Evolutionary conservation across 2,329 filamentous ascomycete genomes (phyloP).

Genomic region (Emydomyces testavorans): DNA sequence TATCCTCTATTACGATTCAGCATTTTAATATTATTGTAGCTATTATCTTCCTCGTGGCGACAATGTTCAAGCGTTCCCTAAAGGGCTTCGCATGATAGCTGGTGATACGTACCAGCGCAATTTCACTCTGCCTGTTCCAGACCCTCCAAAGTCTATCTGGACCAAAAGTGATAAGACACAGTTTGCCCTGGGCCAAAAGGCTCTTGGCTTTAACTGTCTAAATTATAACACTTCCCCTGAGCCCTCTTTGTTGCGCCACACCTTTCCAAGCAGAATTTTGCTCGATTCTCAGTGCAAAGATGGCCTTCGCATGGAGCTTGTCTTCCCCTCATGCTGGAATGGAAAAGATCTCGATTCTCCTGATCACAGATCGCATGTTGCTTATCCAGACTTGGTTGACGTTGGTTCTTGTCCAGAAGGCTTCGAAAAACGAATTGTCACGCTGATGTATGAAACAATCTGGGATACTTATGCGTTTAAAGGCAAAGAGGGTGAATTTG

Average conservation of each 20-base stretch:
- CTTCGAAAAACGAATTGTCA: conserved; percentile 56
- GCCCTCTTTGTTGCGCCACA: conserved; percentile 67
- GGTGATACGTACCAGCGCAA: conserved; percentile 57
- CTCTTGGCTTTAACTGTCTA: conserved; percentile 88
- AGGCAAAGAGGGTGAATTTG: conserved; percentile 54
- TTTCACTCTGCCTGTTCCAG: conserved; percentile 58
- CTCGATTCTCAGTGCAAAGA: conserved; percentile 72
- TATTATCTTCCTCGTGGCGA: conserved; percentile 73
- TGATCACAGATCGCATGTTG: conserved; percentile 55
- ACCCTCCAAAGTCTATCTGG: conserved; percentile 62
- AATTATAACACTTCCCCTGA: conserved; percentile 61
- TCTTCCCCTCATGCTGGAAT: conserved; percentile 87
- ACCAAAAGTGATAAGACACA: conserved; percentile 53
- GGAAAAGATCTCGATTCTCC: conserved; percentile 48
- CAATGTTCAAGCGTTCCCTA: conserved; percentile 59
- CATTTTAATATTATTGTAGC: conserved; percentile 32
- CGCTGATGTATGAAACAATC: conserved; percentile 77
- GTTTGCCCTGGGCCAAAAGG: conserved; percentile 60
- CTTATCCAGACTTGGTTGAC: conserved; percentile 66
- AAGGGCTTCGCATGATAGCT: conserved; percentile 69
- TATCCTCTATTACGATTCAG: conserved; percentile 1
- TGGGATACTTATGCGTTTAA: conserved; percentile 60
- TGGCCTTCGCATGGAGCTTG: conserved; percentile 69
- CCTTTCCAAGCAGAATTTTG: conserved; percentile 65
- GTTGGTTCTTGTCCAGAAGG: conserved; percentile 61